Evolutionary conservation across 306 rosid species (phyloP), one percentile per base, ranked within the genome.

Genomic region (Prosopis cineraria): DNA sequence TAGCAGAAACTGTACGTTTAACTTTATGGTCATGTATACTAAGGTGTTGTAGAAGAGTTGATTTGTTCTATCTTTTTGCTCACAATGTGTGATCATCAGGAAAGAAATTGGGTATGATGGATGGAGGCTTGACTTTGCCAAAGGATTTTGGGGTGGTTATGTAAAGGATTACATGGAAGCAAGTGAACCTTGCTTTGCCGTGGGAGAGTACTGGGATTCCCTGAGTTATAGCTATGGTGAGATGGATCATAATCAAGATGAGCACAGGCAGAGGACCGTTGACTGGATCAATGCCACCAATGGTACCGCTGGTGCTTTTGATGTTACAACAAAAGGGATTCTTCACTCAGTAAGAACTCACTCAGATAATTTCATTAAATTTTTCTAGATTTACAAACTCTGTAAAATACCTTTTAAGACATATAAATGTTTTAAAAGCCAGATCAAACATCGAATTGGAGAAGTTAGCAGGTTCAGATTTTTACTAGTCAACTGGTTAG

Each of bases 131-230:
- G 98, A 93, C 86, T 93, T 91, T 89, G 98, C 67, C 29, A 87
- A 97, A 85, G 98, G 98, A 70, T 93, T 93, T 89, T 93, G 98
- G 98, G 98, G 98, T 73, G 98, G 98, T 77, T 93, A 93, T 73
- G 87, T 91, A 37, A 91, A 86, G 84, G 93, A 90, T 72, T 93
- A 93, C 85, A 5, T 93, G 20, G 92, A 90, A 59, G 87, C 93
- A 70, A 93, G 82, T 79, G 90, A 90, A 82, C 97, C 97, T 31
- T 85, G 75, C 88, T 90, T 93, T 82, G 77, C 93, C 25, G 97
- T 93, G 7, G 98, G 98, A 16, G 98, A 93, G 80, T 91, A 50
- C 66, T 93, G 98, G 98, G 98, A 93, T 87, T 93, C 98, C 59
- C 93, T 93, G 69, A 86, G 89, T 82, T 93, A 93, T 78, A 80